Conservation (phyloP, 306 rosid genomes). For the Oxytropis ochrocephala region DNA sequence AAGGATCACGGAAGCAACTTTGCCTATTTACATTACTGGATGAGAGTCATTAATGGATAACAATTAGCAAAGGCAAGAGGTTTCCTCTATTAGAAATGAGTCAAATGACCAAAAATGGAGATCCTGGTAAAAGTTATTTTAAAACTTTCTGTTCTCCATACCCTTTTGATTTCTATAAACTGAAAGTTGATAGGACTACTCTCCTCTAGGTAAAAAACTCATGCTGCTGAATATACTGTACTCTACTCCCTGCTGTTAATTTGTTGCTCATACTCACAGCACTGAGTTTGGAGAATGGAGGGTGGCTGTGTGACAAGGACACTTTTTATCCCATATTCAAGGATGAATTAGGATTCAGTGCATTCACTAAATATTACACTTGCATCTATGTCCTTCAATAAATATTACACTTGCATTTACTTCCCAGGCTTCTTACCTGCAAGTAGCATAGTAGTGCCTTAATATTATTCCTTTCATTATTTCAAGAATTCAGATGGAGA, state of each 20-base stretch:
- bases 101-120: slow-evolving; percentile 23
- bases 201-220: slow-evolving; percentile 7
- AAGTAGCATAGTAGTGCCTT: slow-evolving; percentile 8
- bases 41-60: too few relatives aligned
- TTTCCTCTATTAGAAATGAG: too few relatives aligned
- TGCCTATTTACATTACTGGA: too few relatives aligned
- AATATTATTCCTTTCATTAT: background rate
- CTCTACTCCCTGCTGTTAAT: slow-evolving; percentile 5
- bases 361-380: slow-evolving; percentile 6
- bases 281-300: slow-evolving; percentile 17
- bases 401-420: slow-evolving; percentile 12
- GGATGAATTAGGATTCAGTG: background rate
- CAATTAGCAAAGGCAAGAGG: too few relatives aligned
- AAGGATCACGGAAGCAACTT: too few relatives aligned
- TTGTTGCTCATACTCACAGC: slow-evolving; percentile 21
- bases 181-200: background rate
- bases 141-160: background rate
- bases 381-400: slow-evolving; percentile 14
- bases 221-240: slow-evolving; percentile 6
- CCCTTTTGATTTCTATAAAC: background rate
- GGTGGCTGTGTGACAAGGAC: slow-evolving; percentile 13
- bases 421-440: slow-evolving; percentile 61
- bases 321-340: slow-evolving; percentile 7
- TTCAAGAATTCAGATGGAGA: background rate
- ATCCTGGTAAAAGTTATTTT: background rate